Percentiles rank a stretch among this genome's conserved stretches.
These are phyloP conservation scores for Fusarium sulawesiense DNA, from an alignment of 2,329 filamentous ascomycete genomes.

Conservation along the genomic window DNA sequence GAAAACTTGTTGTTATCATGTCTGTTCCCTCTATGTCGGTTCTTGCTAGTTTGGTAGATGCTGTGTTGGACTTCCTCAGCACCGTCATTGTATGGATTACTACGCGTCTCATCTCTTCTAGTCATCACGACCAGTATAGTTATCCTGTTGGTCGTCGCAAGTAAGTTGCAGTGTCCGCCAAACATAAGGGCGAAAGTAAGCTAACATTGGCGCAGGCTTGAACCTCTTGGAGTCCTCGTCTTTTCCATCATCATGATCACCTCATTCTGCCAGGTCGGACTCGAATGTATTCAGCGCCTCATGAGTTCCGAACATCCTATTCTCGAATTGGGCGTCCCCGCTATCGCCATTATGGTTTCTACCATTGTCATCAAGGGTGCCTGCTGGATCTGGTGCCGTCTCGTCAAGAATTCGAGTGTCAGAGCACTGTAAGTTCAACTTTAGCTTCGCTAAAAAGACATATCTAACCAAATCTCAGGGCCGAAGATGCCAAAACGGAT, in stretches of 20 bases:
- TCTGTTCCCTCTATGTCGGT: slow-evolving; percentile 86
- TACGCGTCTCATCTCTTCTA: slow-evolving; percentile 73
- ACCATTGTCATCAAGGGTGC: slow-evolving; percentile 85
- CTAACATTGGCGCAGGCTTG: slow-evolving; percentile 63
- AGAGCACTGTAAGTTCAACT: slow-evolving; percentile 72
- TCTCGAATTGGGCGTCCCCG: slow-evolving; percentile 77
- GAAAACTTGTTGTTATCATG: slow-evolving; percentile 81
- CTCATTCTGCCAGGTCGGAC: slow-evolving; percentile 80
- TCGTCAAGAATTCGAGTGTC: slow-evolving; percentile 87
- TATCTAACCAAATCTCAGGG: slow-evolving; percentile 48
- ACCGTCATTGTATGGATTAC: slow-evolving; percentile 86
- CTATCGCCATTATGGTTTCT: slow-evolving; percentile 81
- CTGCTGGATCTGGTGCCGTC: slow-evolving; percentile 88
- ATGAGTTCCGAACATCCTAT: slow-evolving; percentile 70
- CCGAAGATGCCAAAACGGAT: slow-evolving; percentile 71
- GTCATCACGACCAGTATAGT: slow-evolving; percentile 76
- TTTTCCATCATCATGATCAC: slow-evolving; percentile 90
- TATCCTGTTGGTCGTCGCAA: slow-evolving; percentile 81
- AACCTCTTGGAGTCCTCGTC: slow-evolving; percentile 82
- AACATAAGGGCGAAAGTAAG: background rate
- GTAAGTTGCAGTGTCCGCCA: slow-evolving; percentile 45
- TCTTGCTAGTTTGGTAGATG: slow-evolving; percentile 82
- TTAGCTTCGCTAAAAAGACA: background rate
- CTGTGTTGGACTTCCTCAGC: slow-evolving; percentile 81
- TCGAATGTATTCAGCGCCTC: slow-evolving; percentile 76